Evolutionary conservation across 768 basidiomycete genomes (phyloP).

Genomic region (Tulasnella sp.): DNA sequence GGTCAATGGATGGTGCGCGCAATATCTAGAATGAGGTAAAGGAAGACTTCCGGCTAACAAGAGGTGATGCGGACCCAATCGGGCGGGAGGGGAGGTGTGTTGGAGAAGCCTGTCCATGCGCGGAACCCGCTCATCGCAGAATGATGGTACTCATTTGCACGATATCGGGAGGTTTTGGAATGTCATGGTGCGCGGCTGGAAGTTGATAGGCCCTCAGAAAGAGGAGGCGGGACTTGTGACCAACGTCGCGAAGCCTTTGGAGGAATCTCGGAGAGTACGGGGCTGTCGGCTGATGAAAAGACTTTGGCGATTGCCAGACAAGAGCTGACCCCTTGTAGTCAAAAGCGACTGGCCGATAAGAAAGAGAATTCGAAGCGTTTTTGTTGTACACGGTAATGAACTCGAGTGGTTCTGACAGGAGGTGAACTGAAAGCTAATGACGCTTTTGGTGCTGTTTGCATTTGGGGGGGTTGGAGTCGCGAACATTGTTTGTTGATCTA

Average conservation of each 20-base stretch:
- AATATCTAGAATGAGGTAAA: neutral
- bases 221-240: conserved; percentile 11
- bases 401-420: neutral
- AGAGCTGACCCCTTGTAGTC: neutral
- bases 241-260: neutral
- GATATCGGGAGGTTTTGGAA: neutral
- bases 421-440: neutral
- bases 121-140: neutral
- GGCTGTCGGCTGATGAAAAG: conserved; percentile 1
- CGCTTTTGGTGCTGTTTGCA: neutral
- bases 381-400: neutral
- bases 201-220: neutral
- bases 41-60: conserved; percentile 1
- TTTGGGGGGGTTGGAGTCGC: neutral
- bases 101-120: neutral
- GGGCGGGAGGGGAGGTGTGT: neutral
- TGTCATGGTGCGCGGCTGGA: neutral
- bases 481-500: conserved; percentile 3
- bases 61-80: neutral
- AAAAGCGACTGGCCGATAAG: neutral
- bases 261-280: conserved; percentile 4
- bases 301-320: neutral
- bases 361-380: neutral
- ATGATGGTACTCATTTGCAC: neutral
- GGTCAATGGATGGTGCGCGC: neutral